Base-by-base conservation (phyloP, 2,329 filamentous ascomycete species). In the Pseudogymnoascus sp. region DNA sequence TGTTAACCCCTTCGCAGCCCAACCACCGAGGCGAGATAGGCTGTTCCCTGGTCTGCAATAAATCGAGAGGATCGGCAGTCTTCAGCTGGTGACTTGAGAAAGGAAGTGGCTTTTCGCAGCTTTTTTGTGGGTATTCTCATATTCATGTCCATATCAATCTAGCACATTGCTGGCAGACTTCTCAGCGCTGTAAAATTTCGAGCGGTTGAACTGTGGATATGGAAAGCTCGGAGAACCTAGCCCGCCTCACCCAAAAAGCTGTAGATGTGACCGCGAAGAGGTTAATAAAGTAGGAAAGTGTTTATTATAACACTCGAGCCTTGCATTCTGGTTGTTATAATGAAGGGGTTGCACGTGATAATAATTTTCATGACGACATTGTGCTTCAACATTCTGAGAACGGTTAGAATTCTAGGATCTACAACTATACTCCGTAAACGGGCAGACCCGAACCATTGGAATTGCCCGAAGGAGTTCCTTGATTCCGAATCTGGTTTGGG, bases 161-260 rank as follows among this genome's bases (percentile, higher is more conserved):
- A 73, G 70, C 62, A 66, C 66, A 3, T 63, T 69, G 37, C 47
- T 73, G 14, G 68, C 69, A 1, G 68, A 70, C 60, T 67, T 64
- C n/a, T 63, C 62, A 0, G 61, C 65, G 54, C 64, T 5, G 64
- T 34, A 36, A 26, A 37, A 5, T 67, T 65, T 62, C 67, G 67
- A 7, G 51, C 69, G 3, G 64, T 40, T 2, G 39, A 60, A 36
- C 57, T 57, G 64, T 69, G 29, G 64, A 66, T 8, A 14, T 66
- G 10, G 67, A 69, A 12, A 26, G 7, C 60, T n/a, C 16, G 14
- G 39, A 26, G 5, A 8, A 7, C 42, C 23, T 45, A 16, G 11
- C 14, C 10, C 18, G 21, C n/a, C 7, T 61, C 21, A 2, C n/a
- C 23, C 37, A 61, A 16, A 18, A 36, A 62, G n/a, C 40, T 47